Base-by-base conservation (phyloP, 148 eudicot species). In the Chenopodium berlandieri region DNA sequence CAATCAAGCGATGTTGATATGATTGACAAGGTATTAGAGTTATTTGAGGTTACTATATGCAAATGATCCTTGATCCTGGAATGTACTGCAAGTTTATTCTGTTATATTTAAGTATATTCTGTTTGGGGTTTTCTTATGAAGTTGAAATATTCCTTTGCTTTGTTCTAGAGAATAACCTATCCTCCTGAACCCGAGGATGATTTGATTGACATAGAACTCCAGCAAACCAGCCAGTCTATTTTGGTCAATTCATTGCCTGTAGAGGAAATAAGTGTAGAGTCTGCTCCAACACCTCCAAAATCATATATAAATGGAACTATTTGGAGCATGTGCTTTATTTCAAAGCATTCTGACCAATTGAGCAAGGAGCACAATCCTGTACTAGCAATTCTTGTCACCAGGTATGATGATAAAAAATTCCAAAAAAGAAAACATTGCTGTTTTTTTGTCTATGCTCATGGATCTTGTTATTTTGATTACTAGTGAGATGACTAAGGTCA, bases 261-360 rank as follows among this genome's bases (percentile, higher is more conserved):
- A 8, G 81, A 80, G 75, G 64, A 82, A 50, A 34, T 50, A 48
- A 81, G 83, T 52, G 71, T 50, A 37, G 63, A 76, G 34, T 72
- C 81, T 64, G 78, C 67, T 72, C 31, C 66, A 23, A n/a, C 32
- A 77, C 78, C 83, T 19, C 81, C 81, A 48, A 46, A 50, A n/a
- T 71, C 71, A 64, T 66, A 58, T 66, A 78, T 76, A 60, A 68
- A 75, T 84, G 98, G 97, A 81, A 92, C 97, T 72, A 92, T 95
- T 83, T 95, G 99, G 99, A 95, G 99, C 87, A 93, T 93, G 97
- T 93, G 97, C 89, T 95, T 93, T 89, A 88, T 95, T 85, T 92
- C 99, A 71, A 87, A 83, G 83, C 86, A 85, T 86, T 63, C 79
- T 54, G 68, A 82, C 50, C 89, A 89, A 56, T 66, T 83, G 79